phyloP scores from a whole-genome alignment of 108 stramenopile genomes.

The Nitzschia inconspicua region DNA sequence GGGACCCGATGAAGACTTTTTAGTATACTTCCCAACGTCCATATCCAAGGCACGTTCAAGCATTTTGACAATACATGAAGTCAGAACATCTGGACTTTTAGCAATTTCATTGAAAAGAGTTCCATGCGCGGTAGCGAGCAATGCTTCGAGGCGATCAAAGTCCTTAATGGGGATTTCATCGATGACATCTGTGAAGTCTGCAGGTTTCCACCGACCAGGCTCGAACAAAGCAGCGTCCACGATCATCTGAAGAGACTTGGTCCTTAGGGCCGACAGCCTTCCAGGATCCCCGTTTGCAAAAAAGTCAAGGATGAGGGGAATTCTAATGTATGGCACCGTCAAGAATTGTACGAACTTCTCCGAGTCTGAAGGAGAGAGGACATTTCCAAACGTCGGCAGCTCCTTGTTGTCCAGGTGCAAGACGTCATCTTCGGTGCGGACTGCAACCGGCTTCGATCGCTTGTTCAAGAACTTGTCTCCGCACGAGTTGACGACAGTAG shows the following conservation, averaged over 20 bases:
- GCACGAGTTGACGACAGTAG: slow-evolving; percentile 87
- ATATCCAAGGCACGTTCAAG: slow-evolving; percentile 92
- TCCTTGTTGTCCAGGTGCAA: slow-evolving; percentile 87
- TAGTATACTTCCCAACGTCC: slow-evolving; percentile 89
- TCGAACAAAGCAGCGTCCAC: slow-evolving; percentile 95
- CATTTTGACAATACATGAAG: slow-evolving; percentile 83
- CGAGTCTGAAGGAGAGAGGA: slow-evolving; percentile 84
- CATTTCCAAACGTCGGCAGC: slow-evolving; percentile 90
- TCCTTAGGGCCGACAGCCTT: slow-evolving; percentile 82
- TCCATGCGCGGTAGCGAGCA: slow-evolving; percentile 89
- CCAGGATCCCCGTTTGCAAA: slow-evolving; percentile 93
- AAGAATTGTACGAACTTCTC: slow-evolving; percentile 94
- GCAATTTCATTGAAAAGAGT: slow-evolving; percentile 95
- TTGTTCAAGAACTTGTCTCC: slow-evolving; percentile 80
- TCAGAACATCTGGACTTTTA: slow-evolving; percentile 86
- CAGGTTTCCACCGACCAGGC: slow-evolving; percentile 89
- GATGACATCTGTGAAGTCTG: slow-evolving; percentile 70
- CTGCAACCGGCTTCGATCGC: slow-evolving; percentile 77
- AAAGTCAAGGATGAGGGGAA: slow-evolving; percentile 94
- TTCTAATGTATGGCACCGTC: slow-evolving; percentile 94
- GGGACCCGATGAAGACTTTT: slow-evolving; percentile 82
- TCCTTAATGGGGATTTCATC: slow-evolving; percentile 78
- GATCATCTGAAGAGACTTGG: slow-evolving; percentile 89
- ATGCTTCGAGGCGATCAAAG: slow-evolving; percentile 63
- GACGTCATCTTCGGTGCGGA: slow-evolving; percentile 92